These are phyloP conservation scores for Tetracentron sinense DNA, from an alignment of 164 flowering plant species.

Conservation along the genomic window DNA sequence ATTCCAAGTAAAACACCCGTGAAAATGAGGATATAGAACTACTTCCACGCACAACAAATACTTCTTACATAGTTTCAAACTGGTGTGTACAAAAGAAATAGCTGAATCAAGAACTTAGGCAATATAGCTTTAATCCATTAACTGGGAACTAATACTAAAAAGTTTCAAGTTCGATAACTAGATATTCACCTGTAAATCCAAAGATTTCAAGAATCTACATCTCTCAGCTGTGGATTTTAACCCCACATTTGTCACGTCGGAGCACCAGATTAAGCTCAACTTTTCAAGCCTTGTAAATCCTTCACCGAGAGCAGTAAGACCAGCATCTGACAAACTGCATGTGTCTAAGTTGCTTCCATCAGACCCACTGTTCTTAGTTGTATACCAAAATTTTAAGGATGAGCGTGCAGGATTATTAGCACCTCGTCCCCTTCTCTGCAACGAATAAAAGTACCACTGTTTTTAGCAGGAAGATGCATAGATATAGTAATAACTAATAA, in stretches of 20 bases:
- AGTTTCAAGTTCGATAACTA: neutral
- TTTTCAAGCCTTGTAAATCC: constrained; percentile 64
- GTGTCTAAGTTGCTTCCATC: constrained; percentile 37
- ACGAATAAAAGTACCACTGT: neutral
- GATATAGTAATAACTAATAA: neutral
- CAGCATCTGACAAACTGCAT: constrained; percentile 63
- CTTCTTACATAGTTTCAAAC: neutral
- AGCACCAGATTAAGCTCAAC: constrained; percentile 89
- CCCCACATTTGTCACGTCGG: constrained; percentile 59
- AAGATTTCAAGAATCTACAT: constrained; percentile 50
- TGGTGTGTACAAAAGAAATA: neutral
- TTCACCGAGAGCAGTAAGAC: constrained; percentile 52
- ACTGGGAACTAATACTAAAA: neutral
- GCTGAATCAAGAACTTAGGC: neutral
- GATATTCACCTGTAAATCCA: constrained; percentile 76
- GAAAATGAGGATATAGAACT: neutral
- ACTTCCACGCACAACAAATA: neutral
- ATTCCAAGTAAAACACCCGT: neutral
- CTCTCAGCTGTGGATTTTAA: constrained; percentile 59
- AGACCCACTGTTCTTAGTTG: constrained; percentile 24
- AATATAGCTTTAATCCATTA: neutral
- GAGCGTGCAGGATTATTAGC: constrained; percentile 20
- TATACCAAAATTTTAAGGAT: constrained; percentile 24
- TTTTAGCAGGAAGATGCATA: neutral
- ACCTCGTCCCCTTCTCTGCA: constrained; percentile 48